Conservation (phyloP, 805 yeast genomes). For the Saccharomycopsis malanga region DNA sequence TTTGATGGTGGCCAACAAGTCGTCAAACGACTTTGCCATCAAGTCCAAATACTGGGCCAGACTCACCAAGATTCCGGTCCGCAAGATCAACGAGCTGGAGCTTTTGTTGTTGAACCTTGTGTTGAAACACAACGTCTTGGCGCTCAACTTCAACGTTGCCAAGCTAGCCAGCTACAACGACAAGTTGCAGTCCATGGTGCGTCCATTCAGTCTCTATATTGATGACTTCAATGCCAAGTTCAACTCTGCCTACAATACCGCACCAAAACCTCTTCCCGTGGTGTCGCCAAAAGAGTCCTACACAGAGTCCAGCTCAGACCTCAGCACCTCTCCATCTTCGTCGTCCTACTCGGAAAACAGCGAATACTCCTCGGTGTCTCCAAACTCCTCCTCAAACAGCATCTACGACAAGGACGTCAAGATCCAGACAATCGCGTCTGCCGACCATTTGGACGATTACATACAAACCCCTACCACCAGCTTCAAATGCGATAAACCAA, state of each 20-base stretch:
- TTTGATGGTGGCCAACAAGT: constrained; percentile 21
- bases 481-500: constrained; percentile 8
- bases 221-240: constrained; percentile 22
- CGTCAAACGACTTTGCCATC: constrained; percentile 21
- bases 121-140: constrained; percentile 19
- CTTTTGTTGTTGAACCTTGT: constrained; percentile 17
- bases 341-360: constrained; percentile 3
- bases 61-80: constrained; percentile 20
- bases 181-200: constrained; percentile 14
- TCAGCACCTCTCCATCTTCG: background rate
- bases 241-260: constrained; percentile 12
- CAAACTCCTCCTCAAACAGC: constrained; percentile 12
- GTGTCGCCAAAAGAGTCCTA: background rate
- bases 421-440: constrained; percentile 10
- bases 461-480: constrained; percentile 19
- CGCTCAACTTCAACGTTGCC: constrained; percentile 16
- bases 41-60: constrained; percentile 22
- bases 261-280: constrained; percentile 1
- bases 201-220: constrained; percentile 19
- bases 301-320: no score
- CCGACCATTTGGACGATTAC: constrained; percentile 12
- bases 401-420: constrained; percentile 7
- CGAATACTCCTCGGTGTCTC: constrained; percentile 9
- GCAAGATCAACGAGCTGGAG: constrained; percentile 21
- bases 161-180: constrained; percentile 18